Evolutionary conservation across 2,329 filamentous ascomycete genomes (phyloP).

Genomic region (Penicillium polonicum): DNA sequence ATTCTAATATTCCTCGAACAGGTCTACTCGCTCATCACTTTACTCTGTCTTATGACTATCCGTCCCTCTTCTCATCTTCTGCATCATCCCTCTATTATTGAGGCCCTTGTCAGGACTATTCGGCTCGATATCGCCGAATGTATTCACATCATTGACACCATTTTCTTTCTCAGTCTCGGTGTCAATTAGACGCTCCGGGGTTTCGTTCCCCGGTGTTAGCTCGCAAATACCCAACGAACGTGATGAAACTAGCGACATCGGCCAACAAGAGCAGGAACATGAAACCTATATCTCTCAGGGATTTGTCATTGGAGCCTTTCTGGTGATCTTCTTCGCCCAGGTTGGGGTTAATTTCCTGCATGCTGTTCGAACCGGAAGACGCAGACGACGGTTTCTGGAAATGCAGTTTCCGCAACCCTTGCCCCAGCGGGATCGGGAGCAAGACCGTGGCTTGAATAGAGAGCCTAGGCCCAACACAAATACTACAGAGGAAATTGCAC

Average conservation of each 20-base stretch:
- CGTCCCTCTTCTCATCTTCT: slow-evolving; percentile 39
- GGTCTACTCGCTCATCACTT: slow-evolving; percentile 35
- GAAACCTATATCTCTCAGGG: slow-evolving; percentile 34
- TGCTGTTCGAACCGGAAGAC: slow-evolving; percentile 26
- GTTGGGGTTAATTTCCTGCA: slow-evolving; percentile 32
- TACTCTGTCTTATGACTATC: slow-evolving; percentile 47
- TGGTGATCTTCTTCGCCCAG: slow-evolving; percentile 33
- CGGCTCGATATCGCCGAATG: slow-evolving; percentile 24
- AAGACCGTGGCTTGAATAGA: slow-evolving; percentile 1
- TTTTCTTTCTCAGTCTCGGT: slow-evolving; percentile 40
- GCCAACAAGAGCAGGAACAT: slow-evolving; percentile 5
- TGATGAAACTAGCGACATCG: neutral
- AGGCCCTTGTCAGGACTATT: slow-evolving; percentile 24
- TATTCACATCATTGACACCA: slow-evolving; percentile 36
- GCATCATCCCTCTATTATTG: slow-evolving; percentile 30
- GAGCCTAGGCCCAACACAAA: neutral
- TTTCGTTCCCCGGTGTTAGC: slow-evolving; percentile 7
- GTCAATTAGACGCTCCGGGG: slow-evolving; percentile 29
- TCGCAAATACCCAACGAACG: slow-evolving; percentile 1
- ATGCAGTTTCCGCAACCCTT: slow-evolving; percentile 26
- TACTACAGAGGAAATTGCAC: neutral
- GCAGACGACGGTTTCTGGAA: slow-evolving; percentile 21
- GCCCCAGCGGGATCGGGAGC: slow-evolving; percentile 13
- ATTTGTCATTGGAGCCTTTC: slow-evolving; percentile 33
- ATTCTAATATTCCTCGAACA: slow-evolving; percentile 17